Evolutionary conservation across 768 basidiomycete species (phyloP).

Genomic region (Leccinum subgranulosum): DNA sequence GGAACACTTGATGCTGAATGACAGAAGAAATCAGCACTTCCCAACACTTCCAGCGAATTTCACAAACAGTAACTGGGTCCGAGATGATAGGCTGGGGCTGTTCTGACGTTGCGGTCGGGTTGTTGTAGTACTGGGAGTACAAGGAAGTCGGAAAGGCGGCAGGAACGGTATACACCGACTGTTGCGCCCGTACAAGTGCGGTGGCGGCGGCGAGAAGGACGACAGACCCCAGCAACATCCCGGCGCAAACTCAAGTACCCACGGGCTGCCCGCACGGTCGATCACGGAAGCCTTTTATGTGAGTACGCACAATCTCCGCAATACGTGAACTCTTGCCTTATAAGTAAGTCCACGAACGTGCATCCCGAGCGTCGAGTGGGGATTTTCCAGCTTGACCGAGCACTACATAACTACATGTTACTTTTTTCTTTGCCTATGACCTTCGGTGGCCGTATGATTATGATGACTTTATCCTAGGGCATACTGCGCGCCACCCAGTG

Average conservation of each 20-base stretch:
- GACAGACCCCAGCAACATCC: conserved; percentile 10
- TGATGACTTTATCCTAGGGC: not conserved
- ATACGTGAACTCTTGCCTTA: not conserved
- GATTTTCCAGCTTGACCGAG: not conserved
- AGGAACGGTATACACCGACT: conserved; percentile 46
- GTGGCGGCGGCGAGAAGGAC: conserved; percentile 6
- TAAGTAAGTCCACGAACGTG: conserved; percentile 19
- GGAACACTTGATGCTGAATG: conserved; percentile 54
- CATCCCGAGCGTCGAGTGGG: not conserved
- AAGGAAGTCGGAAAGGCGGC: conserved; percentile 64
- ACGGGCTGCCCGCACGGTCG: not conserved
- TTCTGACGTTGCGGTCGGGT: conserved; percentile 65
- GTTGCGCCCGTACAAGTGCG: conserved; percentile 9
- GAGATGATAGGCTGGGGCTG: conserved; percentile 78
- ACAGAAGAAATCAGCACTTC: not conserved
- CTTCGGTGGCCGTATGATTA: not conserved
- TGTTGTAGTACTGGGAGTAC: conserved; percentile 66
- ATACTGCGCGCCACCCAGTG: not conserved
- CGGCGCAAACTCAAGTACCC: not conserved
- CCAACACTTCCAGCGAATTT: not conserved
- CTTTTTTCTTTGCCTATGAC: not conserved
- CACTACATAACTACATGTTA: too few relatives aligned
- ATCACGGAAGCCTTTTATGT: conserved; percentile 8
- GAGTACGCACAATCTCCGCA: conserved; percentile 5
- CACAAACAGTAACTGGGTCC: conserved; percentile 60